These are phyloP conservation scores for Phytophthora boehmeriae DNA, from an alignment of 352 stramenopile genomes.

Conservation along the genomic window DNA sequence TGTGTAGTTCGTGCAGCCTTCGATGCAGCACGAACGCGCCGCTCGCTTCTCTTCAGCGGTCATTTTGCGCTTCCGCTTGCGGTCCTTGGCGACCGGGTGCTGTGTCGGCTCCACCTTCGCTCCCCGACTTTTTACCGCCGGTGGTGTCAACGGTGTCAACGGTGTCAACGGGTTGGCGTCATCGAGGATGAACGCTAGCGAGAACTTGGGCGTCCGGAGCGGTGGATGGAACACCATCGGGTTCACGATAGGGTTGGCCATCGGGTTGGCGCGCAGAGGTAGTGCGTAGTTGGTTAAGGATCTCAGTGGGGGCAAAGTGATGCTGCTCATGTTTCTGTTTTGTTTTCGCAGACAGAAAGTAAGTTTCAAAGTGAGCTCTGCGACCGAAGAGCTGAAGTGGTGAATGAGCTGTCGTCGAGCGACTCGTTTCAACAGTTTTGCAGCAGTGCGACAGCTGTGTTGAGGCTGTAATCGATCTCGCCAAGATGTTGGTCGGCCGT, in stretches of 20 bases:
- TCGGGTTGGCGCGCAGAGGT: not conserved
- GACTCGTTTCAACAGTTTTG: conserved; percentile 13
- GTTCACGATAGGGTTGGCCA: not conserved
- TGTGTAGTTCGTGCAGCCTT: conserved; percentile 55
- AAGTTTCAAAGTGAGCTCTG: not conserved
- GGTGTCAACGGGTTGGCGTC: conserved; percentile 18
- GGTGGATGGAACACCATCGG: conserved; percentile 1
- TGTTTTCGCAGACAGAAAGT: not conserved
- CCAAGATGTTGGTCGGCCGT: conserved; percentile 16
- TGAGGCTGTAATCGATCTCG: conserved; percentile 11
- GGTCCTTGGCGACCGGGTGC: conserved; percentile 1
- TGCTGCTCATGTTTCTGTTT: conserved; percentile 19
- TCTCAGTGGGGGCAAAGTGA: conserved; percentile 16
- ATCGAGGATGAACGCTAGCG: conserved; percentile 29
- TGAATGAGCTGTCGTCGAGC: conserved; percentile 18
- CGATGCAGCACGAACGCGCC: conserved; percentile 41
- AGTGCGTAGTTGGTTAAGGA: conserved; percentile 13
- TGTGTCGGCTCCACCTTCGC: not conserved
- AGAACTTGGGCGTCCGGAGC: conserved; percentile 21
- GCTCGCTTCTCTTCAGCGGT: conserved; percentile 15
- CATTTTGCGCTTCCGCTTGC: conserved; percentile 13
- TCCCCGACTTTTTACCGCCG: not conserved
- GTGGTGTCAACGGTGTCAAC: conserved; percentile 17
- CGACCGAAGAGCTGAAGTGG: conserved; percentile 6
- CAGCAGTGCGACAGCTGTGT: not conserved